Evolutionary conservation across 2,329 filamentous ascomycete genomes (phyloP), one percentile per base, ranked within the genome.

Genomic region (Domatiomyces globalis): DNA sequence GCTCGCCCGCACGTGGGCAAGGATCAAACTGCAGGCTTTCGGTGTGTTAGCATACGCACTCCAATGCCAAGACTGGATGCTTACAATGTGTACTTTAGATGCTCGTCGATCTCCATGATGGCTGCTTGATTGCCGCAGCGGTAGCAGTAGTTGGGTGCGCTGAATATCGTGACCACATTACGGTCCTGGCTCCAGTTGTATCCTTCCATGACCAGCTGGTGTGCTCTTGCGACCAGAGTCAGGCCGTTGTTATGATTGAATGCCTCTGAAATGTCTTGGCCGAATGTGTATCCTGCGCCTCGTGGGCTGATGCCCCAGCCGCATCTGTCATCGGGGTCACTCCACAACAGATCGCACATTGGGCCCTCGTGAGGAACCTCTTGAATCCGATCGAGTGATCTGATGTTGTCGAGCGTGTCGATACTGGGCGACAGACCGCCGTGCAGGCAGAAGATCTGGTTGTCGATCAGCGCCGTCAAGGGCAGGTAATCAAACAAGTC

Each of bases 21-120:
- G 92, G 92, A 67, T 98, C 92, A 70, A 96, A 98, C 83, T 98
- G 92, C 71, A 98, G 74, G 84, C 92, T 98, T 63, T 18, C 53
- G 25, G 49, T 8, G 45, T 29, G 47, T 22, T 46, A 54, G 42
- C 50, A 33, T 25, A 18, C 10, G 9, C 51, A 47, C 50, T 48
- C 25, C 51, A 53, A 42, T 46, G n/a, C 44, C 15, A 45, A 54
- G 49, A 49, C 49, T 9, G 20, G 42, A n/a, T 29, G 82, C 88
- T 71, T 79, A 95, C 90, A 98, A 96, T 65, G 92, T 96, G 73
- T 96, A 98, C 76, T 98, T 96, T 67, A 98, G 74, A 69, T 96
- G 89, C 73, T 98, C 92, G 61, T 96, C 92, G 69, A 98, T 98
- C 72, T 96, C 92, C 92, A 98, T 98, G 69, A 98, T 96, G n/a